Evolutionary conservation across 768 basidiomycete species (phyloP).

Genomic region (Psilocybe subaeruginosa): DNA sequence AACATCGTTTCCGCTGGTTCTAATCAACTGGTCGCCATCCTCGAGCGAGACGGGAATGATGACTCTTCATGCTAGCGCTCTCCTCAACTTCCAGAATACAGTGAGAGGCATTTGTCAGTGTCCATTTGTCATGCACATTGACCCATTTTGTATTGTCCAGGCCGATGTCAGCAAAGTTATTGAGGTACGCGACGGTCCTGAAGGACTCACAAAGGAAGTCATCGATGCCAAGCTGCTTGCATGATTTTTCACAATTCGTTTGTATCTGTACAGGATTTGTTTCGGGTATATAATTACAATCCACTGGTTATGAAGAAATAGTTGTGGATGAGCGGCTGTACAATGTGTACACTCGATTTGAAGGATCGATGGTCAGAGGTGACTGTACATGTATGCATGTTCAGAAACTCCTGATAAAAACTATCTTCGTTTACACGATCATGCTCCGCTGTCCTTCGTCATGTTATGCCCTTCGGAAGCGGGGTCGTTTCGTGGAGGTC

Average conservation of each 20-base stretch:
- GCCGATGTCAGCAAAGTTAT: constrained; percentile 80
- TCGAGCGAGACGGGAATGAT: constrained; percentile 75
- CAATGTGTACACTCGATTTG: no score
- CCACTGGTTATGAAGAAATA: background rate
- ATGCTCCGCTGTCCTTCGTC: background rate
- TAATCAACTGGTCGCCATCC: constrained; percentile 88
- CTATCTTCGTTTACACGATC: no score
- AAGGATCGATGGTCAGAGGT: background rate
- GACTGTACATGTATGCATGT: background rate
- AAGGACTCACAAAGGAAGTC: constrained; percentile 72
- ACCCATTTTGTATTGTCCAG: constrained; percentile 35
- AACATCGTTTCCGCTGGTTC: constrained; percentile 80
- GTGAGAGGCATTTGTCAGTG: constrained; percentile 44
- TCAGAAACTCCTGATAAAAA: no score
- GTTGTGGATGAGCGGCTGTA: no score
- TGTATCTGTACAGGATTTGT: constrained; percentile 3
- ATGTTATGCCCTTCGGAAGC: background rate
- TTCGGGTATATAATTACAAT: background rate
- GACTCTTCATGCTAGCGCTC: constrained; percentile 84
- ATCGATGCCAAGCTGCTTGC: constrained; percentile 58
- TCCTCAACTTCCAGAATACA: constrained; percentile 77
- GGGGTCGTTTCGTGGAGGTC: background rate
- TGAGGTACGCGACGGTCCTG: constrained; percentile 81
- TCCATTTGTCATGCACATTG: background rate
- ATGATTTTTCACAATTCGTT: background rate